Percentiles rank a stretch among this genome's conserved stretches.
These are phyloP conservation scores for Stereocaulon alpinum DNA, from an alignment of 495 filamentous ascomycete species.

Conservation along the genomic window DNA sequence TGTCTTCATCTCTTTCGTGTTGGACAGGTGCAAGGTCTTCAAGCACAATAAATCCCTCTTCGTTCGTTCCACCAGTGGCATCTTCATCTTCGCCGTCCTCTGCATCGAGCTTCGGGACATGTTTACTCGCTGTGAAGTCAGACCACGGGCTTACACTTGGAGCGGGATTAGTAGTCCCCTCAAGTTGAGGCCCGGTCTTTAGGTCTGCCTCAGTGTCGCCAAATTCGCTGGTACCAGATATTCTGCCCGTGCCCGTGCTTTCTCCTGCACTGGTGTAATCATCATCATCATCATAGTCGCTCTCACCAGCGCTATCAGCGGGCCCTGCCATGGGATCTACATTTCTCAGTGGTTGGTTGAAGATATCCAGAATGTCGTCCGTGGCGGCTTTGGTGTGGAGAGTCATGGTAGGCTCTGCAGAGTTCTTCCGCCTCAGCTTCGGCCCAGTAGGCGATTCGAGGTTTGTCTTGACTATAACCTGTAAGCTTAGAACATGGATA, in stretches of 20 bases:
- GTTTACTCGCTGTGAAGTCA: constrained; percentile 65
- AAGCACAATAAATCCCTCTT: constrained; percentile 16
- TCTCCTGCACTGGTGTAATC: constrained; percentile 77
- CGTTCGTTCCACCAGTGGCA: background rate
- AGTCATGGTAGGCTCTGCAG: constrained; percentile 86
- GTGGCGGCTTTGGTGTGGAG: constrained; percentile 90
- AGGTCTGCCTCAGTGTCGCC: constrained; percentile 45
- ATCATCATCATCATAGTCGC: constrained; percentile 55
- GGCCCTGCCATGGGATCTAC: constrained; percentile 32
- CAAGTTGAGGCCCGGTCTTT: constrained; percentile 30
- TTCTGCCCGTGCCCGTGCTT: constrained; percentile 65
- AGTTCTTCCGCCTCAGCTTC: constrained; percentile 66
- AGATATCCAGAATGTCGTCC: constrained; percentile 93
- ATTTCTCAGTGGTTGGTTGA: constrained; percentile 75
- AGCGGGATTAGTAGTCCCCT: constrained; percentile 32
- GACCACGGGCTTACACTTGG: constrained; percentile 75
- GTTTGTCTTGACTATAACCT: constrained; percentile 69
- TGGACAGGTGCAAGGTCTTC: constrained; percentile 5
- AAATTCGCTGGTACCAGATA: constrained; percentile 54
- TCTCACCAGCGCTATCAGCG: constrained; percentile 38
- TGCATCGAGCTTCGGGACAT: constrained; percentile 45
- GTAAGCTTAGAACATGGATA: constrained; percentile 17
- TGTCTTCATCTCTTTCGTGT: constrained; percentile 18
- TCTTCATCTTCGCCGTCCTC: background rate
- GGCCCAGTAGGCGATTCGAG: constrained; percentile 72